Conservation (phyloP, 495 filamentous ascomycete species). For the Hypomontagnella submonticulosa region DNA sequence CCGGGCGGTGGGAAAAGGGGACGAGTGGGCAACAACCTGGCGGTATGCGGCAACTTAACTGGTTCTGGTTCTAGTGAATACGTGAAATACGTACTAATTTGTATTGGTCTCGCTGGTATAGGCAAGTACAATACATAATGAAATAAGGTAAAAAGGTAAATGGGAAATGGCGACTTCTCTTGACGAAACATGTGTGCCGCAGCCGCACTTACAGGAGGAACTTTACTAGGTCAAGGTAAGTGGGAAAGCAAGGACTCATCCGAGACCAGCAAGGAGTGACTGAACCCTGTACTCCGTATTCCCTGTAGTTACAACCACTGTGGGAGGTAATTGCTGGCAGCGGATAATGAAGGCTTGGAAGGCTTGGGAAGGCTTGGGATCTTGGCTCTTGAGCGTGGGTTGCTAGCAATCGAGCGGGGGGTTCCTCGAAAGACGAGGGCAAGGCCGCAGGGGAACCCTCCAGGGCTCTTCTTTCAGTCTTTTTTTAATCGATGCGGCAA, state of each 20-base stretch:
- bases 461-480: conserved; percentile 20
- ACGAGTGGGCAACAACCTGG: conserved; percentile 25
- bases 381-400: conserved; percentile 39
- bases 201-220: not conserved
- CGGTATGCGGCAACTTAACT: conserved; percentile 41
- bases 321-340: conserved; percentile 34
- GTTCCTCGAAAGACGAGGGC: conserved; percentile 15
- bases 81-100: conserved; percentile 3
- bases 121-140: conserved; percentile 18
- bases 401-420: conserved; percentile 17
- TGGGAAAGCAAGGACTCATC: conserved; percentile 21
- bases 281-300: conserved; percentile 19
- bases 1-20: conserved; percentile 33
- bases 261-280: conserved; percentile 6
- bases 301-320: conserved; percentile 13
- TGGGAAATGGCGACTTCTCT: conserved; percentile 26
- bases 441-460: not conserved
- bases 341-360: conserved; percentile 49
- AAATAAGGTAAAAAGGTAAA: conserved; percentile 9
- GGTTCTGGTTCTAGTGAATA: conserved; percentile 8
- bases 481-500: conserved; percentile 34
- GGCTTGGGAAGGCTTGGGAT: conserved; percentile 17
- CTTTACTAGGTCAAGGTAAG: conserved; percentile 1
- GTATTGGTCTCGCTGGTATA: not conserved
- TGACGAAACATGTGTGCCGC: not conserved